These are phyloP conservation scores for Alternaria viburni DNA, from an alignment of 2,329 filamentous ascomycete species.

Conservation along the genomic window DNA sequence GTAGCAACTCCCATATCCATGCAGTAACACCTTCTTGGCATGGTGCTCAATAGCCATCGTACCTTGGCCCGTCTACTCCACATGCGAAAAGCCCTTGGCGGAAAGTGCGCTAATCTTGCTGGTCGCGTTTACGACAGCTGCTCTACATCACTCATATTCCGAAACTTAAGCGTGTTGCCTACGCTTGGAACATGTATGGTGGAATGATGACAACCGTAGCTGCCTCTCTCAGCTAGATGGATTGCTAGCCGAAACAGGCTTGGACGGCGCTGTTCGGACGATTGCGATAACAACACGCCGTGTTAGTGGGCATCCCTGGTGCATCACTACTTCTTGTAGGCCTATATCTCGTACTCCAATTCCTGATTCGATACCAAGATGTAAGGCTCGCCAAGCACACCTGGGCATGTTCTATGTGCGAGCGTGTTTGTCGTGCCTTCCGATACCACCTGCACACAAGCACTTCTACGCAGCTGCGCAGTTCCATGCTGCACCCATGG, in stretches of 20 bases:
- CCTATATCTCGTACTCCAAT: neutral
- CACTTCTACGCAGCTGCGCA: neutral
- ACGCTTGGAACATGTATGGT: neutral
- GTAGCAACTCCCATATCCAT: neutral
- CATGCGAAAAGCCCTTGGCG: neutral
- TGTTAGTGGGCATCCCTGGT: conserved; percentile 14
- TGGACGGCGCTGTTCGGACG: conserved; percentile 4
- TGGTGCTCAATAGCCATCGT: neutral
- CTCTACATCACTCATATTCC: neutral
- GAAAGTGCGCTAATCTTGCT: neutral
- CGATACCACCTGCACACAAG: neutral
- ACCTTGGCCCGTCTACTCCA: neutral
- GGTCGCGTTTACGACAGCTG: neutral
- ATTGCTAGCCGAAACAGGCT: neutral
- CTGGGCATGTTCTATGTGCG: neutral
- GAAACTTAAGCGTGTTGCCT: neutral
- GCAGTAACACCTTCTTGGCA: no score
- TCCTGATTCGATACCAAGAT: neutral
- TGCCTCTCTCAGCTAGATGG: neutral
- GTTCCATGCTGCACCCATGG: neutral
- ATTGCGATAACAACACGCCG: conserved; percentile 20
- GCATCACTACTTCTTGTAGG: neutral
- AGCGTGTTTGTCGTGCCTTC: neutral
- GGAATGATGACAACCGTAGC: neutral
- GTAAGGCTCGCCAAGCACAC: neutral